Evolutionary conservation across 768 basidiomycete species (phyloP).

Genomic region (Mycena belliarum): DNA sequence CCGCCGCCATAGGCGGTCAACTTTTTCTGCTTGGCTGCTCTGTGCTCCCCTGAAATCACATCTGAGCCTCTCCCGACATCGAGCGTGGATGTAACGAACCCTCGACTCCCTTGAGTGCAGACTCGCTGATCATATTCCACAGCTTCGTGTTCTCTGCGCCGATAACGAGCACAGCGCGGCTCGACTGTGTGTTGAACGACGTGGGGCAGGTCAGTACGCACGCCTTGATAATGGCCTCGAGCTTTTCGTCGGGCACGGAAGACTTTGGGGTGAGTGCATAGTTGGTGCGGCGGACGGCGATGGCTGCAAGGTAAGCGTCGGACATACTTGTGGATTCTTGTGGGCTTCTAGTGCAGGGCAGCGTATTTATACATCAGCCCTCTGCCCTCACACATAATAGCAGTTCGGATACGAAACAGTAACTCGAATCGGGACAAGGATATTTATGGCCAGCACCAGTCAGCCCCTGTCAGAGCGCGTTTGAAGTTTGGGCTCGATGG

Average conservation of each 20-base stretch:
- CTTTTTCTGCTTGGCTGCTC: background rate
- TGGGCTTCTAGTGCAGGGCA: background rate
- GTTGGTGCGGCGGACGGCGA: constrained; percentile 7
- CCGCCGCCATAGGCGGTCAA: background rate
- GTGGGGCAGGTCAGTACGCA: constrained; percentile 4
- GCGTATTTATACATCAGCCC: too few species aligned
- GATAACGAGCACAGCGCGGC: constrained; percentile 9
- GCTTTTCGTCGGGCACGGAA: constrained; percentile 6
- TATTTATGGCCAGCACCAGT: too few species aligned
- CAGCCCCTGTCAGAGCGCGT: too few species aligned
- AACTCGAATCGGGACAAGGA: too few species aligned
- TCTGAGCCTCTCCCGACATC: background rate
- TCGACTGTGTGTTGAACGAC: constrained; percentile 10
- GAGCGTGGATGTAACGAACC: background rate
- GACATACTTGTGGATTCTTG: constrained; percentile 13
- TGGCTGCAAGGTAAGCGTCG: constrained; percentile 10
- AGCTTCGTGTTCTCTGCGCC: constrained; percentile 14
- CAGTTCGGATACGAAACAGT: too few species aligned
- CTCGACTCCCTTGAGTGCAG: background rate
- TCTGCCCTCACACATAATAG: too few species aligned
- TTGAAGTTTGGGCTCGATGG: too few species aligned
- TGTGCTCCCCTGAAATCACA: background rate
- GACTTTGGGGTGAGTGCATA: constrained; percentile 6
- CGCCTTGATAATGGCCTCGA: constrained; percentile 8
- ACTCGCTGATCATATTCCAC: constrained; percentile 9